phyloP scores from a whole-genome alignment of 2,329 filamentous ascomycete genomes.

The Dryadomyces sulphureus region DNA sequence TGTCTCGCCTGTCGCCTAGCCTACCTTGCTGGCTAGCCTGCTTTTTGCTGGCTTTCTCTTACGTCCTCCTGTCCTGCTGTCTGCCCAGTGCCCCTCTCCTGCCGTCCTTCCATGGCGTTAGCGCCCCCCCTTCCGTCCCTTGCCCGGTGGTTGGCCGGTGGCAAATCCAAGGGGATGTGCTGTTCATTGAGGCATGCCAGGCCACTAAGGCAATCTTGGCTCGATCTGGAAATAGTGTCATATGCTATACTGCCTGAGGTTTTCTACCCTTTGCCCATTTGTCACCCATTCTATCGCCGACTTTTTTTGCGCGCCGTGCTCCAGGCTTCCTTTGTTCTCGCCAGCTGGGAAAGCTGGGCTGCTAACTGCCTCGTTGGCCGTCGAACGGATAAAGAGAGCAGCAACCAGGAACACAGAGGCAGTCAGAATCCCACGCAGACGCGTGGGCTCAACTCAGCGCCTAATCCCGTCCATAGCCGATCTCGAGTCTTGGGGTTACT shows the following conservation, averaged over 20 bases:
- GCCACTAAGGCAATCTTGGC: conserved; percentile 1
- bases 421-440: no score
- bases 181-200: not conserved
- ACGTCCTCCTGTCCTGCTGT: not conserved
- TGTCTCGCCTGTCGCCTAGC: not conserved
- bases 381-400: no score
- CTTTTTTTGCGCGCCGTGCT: no score
- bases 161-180: not conserved
- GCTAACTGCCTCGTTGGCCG: no score
- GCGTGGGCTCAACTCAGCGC: no score
- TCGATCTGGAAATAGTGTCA: not conserved
- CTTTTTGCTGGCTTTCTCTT: not conserved
- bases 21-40: no score
- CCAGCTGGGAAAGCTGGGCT: no score
- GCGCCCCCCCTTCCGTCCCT: not conserved
- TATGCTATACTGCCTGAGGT: not conserved
- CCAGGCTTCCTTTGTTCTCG: no score
- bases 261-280: not conserved
- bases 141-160: not conserved
- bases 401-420: no score
- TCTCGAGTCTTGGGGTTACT: no score
- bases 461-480: no score
- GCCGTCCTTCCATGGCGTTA: not conserved
- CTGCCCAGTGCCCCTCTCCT: not conserved
- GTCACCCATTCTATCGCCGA: not conserved